These are phyloP conservation scores for Tremellales sp. DNA, from an alignment of 1,284 basidiomycete species.

Conservation along the genomic window DNA sequence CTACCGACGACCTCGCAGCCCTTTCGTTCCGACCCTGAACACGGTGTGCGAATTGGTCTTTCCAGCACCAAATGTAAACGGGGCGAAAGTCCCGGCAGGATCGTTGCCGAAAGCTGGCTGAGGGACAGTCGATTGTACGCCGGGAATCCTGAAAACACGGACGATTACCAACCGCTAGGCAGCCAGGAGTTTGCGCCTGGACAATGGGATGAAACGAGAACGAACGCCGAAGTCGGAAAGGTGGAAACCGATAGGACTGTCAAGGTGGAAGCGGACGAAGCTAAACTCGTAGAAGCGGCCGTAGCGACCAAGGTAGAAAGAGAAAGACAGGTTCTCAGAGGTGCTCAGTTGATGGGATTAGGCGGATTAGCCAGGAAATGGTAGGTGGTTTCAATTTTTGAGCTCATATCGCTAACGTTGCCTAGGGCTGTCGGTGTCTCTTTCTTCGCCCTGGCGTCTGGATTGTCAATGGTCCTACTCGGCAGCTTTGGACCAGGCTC, in stretches of 20 bases:
- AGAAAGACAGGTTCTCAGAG: not conserved
- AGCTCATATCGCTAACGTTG: constrained; percentile 7
- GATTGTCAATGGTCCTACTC: constrained; percentile 15
- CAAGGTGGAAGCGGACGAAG: no score
- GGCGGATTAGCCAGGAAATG: constrained; percentile 9
- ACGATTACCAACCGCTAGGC: no score
- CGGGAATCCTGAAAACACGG: not conserved
- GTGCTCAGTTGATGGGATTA: not conserved
- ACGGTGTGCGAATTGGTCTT: no score
- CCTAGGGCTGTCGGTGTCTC: constrained; percentile 15
- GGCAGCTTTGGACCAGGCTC: constrained; percentile 11
- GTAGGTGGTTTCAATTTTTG: constrained; percentile 7
- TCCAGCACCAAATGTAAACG: no score
- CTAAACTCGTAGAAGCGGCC: no score
- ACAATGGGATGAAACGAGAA: no score
- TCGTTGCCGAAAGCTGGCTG: not conserved
- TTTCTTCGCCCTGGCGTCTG: constrained; percentile 16
- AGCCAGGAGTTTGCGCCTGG: no score
- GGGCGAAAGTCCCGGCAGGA: no score
- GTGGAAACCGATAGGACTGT: no score
- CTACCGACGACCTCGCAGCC: constrained; percentile 1
- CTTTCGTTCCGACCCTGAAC: not conserved
- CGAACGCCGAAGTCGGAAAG: no score
- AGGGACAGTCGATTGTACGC: not conserved
- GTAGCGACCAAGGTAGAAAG: no score